phyloP scores from a whole-genome alignment of 345 rosid genomes.

The Draba incana region DNA sequence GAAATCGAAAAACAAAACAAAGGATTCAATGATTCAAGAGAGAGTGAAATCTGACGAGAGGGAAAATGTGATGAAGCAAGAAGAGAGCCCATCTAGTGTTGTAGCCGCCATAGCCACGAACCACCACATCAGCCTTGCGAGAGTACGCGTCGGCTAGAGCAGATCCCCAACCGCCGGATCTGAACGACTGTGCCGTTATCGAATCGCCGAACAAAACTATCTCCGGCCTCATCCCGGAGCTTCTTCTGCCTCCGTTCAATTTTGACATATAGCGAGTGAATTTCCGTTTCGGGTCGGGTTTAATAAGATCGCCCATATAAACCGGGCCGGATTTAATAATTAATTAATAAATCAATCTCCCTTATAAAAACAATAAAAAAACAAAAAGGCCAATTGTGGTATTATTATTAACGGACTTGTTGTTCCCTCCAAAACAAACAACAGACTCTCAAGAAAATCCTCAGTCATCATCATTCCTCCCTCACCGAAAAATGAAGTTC shows the following conservation, averaged over 20 bases:
- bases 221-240: constrained; percentile 55
- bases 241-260: constrained; percentile 6
- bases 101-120: constrained; percentile 96
- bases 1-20: no score
- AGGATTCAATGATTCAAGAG: neutral
- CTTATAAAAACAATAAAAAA: no score
- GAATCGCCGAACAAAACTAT: constrained; percentile 91
- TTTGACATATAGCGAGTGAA: neutral
- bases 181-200: constrained; percentile 75
- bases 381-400: no score
- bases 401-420: no score
- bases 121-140: constrained; percentile 84
- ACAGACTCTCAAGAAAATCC: no score
- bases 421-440: no score
- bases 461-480: no score
- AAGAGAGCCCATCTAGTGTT: constrained; percentile 92
- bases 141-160: constrained; percentile 75
- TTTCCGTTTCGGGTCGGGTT: neutral
- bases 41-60: constrained; percentile 49
- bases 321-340: no score
- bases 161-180: constrained; percentile 92
- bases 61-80: constrained; percentile 74
- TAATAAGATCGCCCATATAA: no score
- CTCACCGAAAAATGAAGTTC: no score
- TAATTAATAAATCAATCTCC: no score